phyloP scores from a whole-genome alignment of 2,329 filamentous ascomycete species.

The Apiospora koreana region DNA sequence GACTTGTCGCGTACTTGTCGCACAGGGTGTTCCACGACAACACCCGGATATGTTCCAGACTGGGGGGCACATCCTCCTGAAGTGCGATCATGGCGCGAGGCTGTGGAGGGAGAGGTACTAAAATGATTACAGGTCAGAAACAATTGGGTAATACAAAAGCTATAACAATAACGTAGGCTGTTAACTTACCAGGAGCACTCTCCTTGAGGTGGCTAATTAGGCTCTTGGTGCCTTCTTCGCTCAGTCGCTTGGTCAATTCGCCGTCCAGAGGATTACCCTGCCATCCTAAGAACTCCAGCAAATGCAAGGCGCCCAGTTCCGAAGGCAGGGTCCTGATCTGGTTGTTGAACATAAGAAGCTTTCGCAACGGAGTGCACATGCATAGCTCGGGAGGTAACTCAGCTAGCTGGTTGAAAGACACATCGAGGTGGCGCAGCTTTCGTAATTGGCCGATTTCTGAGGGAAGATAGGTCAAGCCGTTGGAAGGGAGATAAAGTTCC shows the following conservation, averaged over 20 bases:
- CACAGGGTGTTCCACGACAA: slow-evolving; percentile 96
- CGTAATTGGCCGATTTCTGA: slow-evolving; percentile 79
- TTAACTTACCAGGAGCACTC: slow-evolving; percentile 73
- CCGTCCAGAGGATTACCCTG: slow-evolving; percentile 86
- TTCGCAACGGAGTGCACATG: slow-evolving; percentile 92
- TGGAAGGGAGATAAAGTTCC: slow-evolving; percentile 91
- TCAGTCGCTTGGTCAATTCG: slow-evolving; percentile 76
- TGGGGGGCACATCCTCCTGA: slow-evolving; percentile 61
- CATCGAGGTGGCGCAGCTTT: slow-evolving; percentile 79
- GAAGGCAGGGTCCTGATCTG: slow-evolving; percentile 78
- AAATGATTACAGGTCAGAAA: background rate
- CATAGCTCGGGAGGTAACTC: slow-evolving; percentile 88
- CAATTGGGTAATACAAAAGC: background rate
- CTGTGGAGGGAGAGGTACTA: slow-evolving; percentile 76
- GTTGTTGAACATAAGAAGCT: slow-evolving; percentile 88
- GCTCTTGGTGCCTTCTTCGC: slow-evolving; percentile 84
- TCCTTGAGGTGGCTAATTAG: slow-evolving; percentile 83
- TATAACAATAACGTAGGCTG: background rate
- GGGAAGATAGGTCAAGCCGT: slow-evolving; percentile 82
- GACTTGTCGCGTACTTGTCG: slow-evolving; percentile 84
- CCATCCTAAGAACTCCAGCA: slow-evolving; percentile 85
- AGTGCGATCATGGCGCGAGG: slow-evolving; percentile 80
- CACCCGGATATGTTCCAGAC: slow-evolving; percentile 74
- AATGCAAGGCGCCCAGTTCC: slow-evolving; percentile 86
- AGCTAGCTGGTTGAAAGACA: slow-evolving; percentile 83